Evolutionary conservation across 352 stramenopile species (phyloP), one percentile per base, ranked within the genome.

Genomic region (Pilasporangium apinafurcum): DNA sequence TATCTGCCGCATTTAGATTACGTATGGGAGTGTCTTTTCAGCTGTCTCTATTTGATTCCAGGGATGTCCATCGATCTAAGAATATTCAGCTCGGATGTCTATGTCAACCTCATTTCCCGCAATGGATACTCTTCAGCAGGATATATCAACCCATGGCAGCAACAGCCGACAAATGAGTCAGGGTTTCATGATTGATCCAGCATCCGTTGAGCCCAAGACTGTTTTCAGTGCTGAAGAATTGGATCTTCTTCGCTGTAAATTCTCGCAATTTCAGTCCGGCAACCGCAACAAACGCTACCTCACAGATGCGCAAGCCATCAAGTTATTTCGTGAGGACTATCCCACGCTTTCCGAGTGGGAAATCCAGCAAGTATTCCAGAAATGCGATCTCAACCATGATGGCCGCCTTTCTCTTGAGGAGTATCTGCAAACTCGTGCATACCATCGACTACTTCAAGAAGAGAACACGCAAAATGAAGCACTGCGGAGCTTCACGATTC

Each of bases 311-410:
- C 55, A 77, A 16, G 74, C 74, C 1, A 67, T 62, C n/a, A 65
- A 71, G 44, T 61, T 86, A 14, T 84, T 84, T 28, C 59, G 65
- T 34, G 70, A 84, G 30, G 70, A 86, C 22, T 83, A 81, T 33
- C 70, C 70, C 8, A 56, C 59, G 16, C 48, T 86, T 1, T 86
- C 74, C 6, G 65, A 84, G 29, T 79, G 65, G 60, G 70, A 86
- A 36, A 62, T 78, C 9, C 63, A 77, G 37, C 58, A 68, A 12
- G 51, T 84, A 31, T 78, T 86, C 37, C 56, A 56, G 21, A 71
- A 74, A 42, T 84, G 68, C 38, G 74, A 86, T 37, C 48, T 83
- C 33, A 69, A 86, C 33, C 51, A 62, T 9, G 74, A 86, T 33
- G 68, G 70, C 1, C 61, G 72, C 8, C 60, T 86, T 8, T 77